phyloP scores from a whole-genome alignment of 768 basidiomycete species.

The Boletus sp. region DNA sequence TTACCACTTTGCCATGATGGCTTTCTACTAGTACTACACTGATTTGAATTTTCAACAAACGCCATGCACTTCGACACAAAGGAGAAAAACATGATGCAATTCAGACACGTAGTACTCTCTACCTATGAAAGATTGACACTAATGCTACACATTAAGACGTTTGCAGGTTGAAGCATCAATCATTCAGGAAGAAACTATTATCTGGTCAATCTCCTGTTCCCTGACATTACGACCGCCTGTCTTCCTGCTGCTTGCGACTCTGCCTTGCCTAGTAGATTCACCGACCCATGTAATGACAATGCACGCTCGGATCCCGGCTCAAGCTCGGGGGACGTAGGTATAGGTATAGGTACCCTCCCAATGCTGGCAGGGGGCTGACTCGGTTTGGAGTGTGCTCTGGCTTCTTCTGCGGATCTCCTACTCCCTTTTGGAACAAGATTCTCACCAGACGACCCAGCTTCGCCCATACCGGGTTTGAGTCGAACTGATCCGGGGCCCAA shows the following conservation, averaged over 20 bases:
- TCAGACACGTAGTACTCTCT: not conserved
- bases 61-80: not conserved
- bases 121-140: constrained; percentile 7
- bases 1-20: not conserved
- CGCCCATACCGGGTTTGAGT: not conserved
- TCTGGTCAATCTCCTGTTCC: not conserved
- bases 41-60: constrained; percentile 4
- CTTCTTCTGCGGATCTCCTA: constrained; percentile 7
- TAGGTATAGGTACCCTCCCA: constrained; percentile 39
- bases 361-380: constrained; percentile 21
- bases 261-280: constrained; percentile 24
- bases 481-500: constrained; percentile 3
- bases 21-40: not conserved
- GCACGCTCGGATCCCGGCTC: constrained; percentile 29
- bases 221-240: constrained; percentile 21
- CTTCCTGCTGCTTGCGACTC: not conserved
- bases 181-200: not conserved
- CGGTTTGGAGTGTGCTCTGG: not conserved
- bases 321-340: constrained; percentile 25
- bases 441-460: not conserved
- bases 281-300: constrained; percentile 30
- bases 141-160: constrained; percentile 12
- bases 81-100: not conserved
- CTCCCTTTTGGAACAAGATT: not conserved
- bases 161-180: not conserved